These are phyloP conservation scores for Plasmodium blacklocki DNA, from an alignment of 169 alveolate species.

Conservation along the genomic window DNA sequence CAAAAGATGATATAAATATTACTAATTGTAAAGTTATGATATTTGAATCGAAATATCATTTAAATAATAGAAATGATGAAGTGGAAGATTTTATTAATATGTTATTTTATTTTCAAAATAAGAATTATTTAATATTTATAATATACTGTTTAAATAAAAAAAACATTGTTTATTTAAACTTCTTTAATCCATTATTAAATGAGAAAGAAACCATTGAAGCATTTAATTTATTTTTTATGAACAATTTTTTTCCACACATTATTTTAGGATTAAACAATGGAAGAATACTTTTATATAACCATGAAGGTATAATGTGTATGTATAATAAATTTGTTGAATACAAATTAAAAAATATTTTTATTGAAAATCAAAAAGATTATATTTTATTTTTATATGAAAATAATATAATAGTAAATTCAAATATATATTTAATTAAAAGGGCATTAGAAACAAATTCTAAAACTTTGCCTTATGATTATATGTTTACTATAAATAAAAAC, in stretches of 20 bases:
- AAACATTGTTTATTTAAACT: conserved; percentile 53
- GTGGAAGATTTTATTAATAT: conserved; percentile 53
- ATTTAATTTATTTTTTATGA: conserved; percentile 53
- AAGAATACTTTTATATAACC: conserved; percentile 38
- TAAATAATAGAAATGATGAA: conserved; percentile 10
- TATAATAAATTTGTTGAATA: conserved; percentile 62
- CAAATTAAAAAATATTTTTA: conserved; percentile 29
- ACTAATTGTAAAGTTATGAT: conserved; percentile 56
- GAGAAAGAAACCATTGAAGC: conserved; percentile 62
- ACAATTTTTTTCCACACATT: conserved; percentile 72
- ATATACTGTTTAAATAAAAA: conserved; percentile 67
- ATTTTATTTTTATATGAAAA: conserved; percentile 51
- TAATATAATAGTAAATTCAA: conserved; percentile 49
- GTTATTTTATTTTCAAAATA: conserved; percentile 58
- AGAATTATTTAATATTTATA: conserved; percentile 57
- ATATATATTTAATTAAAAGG: conserved; percentile 35
- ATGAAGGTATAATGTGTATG: conserved; percentile 73
- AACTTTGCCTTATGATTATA: conserved; percentile 35
- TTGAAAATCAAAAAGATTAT: conserved; percentile 41
- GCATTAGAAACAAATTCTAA: conserved; percentile 48
- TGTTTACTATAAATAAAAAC: conserved; percentile 55
- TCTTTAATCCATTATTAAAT: conserved; percentile 55
- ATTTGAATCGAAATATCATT: conserved; percentile 29
- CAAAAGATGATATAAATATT: conserved; percentile 53
- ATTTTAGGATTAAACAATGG: conserved; percentile 68